These are phyloP conservation scores for Spongospora subterranea DNA, from an alignment of 208 protist genomes.

Conservation along the genomic window DNA sequence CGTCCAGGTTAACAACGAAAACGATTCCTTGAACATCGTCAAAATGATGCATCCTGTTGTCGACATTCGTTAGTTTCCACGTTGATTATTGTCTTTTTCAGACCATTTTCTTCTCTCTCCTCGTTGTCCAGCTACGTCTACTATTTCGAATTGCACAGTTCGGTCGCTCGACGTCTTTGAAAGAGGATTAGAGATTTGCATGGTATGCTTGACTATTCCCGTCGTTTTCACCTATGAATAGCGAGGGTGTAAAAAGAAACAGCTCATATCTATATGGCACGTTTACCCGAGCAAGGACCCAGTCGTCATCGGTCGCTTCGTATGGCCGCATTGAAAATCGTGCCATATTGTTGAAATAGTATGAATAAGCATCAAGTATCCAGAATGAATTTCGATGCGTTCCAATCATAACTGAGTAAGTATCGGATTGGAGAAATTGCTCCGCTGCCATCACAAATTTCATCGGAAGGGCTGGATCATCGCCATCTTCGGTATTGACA, in stretches of 20 bases:
- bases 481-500: background rate
- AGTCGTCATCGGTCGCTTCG: background rate
- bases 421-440: background rate
- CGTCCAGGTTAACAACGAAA: background rate
- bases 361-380: background rate
- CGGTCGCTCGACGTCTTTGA: background rate
- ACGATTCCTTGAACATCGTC: background rate
- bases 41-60: background rate
- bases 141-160: background rate
- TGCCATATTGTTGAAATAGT: background rate
- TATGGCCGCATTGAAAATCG: background rate
- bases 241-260: background rate
- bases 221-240: background rate
- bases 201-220: background rate
- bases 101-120: background rate
- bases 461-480: background rate
- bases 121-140: background rate
- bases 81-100: background rate
- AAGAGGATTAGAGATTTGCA: background rate
- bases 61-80: background rate
- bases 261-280: background rate
- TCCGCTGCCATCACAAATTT: background rate
- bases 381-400: background rate
- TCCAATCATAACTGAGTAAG: background rate
- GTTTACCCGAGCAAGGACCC: background rate